Percentiles rank a stretch among this genome's conserved stretches.
These are phyloP conservation scores for Spatholobus suberectus DNA, from an alignment of 306 rosid species.

Conservation along the genomic window DNA sequence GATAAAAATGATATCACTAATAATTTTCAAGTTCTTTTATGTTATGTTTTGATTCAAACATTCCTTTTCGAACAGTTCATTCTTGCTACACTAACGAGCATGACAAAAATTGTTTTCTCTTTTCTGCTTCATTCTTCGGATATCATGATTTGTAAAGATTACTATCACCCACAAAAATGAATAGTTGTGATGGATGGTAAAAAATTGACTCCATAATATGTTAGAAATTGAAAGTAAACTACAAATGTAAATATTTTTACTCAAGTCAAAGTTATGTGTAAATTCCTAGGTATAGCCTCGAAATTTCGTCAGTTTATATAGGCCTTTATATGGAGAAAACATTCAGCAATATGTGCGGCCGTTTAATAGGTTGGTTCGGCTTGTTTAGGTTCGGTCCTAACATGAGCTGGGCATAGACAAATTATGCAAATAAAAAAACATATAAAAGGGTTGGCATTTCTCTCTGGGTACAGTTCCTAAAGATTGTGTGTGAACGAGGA, in stretches of 20 bases:
- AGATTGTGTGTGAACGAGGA: no score
- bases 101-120: background rate
- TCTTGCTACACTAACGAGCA: background rate
- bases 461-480: background rate
- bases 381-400: background rate
- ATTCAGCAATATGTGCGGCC: no score
- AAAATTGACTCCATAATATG: background rate
- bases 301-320: background rate
- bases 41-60: background rate
- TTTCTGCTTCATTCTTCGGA: background rate
- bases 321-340: background rate
- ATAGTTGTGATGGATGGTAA: background rate
- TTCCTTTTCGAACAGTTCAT: background rate
- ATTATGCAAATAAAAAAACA: background rate
- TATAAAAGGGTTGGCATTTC: background rate
- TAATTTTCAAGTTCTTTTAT: background rate
- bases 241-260: background rate
- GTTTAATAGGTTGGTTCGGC: background rate
- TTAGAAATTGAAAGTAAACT: background rate
- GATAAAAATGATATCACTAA: background rate
- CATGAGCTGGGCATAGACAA: background rate
- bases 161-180: background rate
- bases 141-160: background rate
- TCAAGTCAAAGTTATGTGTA: background rate
- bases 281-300: background rate